phyloP scores from a whole-genome alignment of 164 flowering plant species.

The Berberis vulgaris region DNA sequence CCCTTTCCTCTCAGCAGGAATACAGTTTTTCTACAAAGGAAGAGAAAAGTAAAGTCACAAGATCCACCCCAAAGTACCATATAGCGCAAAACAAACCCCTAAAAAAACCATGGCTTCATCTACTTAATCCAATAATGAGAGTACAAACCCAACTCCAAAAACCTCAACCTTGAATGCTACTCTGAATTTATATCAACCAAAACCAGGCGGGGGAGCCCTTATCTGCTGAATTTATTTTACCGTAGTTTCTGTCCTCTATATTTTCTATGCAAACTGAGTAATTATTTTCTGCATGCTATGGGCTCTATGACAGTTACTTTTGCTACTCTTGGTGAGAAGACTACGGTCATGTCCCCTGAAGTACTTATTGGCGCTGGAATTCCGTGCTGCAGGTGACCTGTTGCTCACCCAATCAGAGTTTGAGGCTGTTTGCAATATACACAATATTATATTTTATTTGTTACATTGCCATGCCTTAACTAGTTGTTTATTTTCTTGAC shows the following conservation, averaged over 20 bases:
- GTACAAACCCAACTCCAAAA: no score
- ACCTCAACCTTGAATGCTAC: no score
- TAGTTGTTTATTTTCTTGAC: conserved; percentile 19
- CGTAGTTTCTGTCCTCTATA: neutral
- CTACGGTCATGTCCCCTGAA: conserved; percentile 97
- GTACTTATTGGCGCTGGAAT: conserved; percentile 77
- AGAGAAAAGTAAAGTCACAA: no score
- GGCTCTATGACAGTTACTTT: conserved; percentile 53
- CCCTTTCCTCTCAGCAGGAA: no score
- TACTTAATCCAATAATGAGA: no score
- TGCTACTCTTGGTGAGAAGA: conserved; percentile 93
- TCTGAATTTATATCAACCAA: no score
- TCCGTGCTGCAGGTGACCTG: conserved; percentile 93
- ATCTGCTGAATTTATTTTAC: neutral
- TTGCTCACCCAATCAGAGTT: conserved; percentile 2
- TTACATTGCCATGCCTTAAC: neutral
- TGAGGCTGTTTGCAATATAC: conserved; percentile 1
- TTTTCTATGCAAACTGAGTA: neutral
- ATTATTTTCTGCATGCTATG: neutral
- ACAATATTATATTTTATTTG: neutral
- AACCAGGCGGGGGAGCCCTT: no score
- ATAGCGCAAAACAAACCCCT: no score
- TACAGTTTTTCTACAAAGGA: no score
- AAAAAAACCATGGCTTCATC: no score
- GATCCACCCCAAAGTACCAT: no score